Evolutionary conservation across 257 asterid genomes (phyloP).

Genomic region (Solanum chilense): DNA sequence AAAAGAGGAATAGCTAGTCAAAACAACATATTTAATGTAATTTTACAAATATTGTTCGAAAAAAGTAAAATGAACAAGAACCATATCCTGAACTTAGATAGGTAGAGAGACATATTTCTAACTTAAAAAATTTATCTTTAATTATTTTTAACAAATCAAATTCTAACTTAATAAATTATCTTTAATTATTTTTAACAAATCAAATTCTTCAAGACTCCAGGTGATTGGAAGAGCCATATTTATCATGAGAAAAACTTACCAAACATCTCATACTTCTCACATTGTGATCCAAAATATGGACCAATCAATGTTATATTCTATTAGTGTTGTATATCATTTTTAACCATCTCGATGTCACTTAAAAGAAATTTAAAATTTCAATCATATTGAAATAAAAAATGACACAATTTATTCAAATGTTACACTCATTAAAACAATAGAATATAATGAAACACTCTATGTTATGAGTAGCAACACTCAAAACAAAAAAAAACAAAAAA

Average conservation of each 20-base stretch:
- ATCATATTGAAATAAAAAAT: background rate
- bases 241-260: constrained; percentile 70
- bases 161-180: background rate
- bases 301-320: background rate
- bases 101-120: background rate
- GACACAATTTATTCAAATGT: background rate
- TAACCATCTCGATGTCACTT: background rate
- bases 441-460: background rate
- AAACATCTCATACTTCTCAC: constrained; percentile 71
- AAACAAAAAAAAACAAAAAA: background rate
- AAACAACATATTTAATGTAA: background rate
- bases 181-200: background rate
- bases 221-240: constrained; percentile 89
- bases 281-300: constrained; percentile 67
- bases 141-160: background rate
- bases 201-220: constrained; percentile 29
- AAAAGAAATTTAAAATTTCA: background rate
- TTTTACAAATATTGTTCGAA: background rate
- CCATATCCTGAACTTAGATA: background rate
- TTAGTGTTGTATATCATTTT: background rate
- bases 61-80: accelerated
- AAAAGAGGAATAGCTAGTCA: background rate
- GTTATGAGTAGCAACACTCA: background rate
- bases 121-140: background rate
- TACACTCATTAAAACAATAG: background rate